Percentiles rank a stretch among this genome's conserved stretches.
phyloP scores from a whole-genome alignment of 805 yeast species.

The Danielozyma ontarioensis region DNA sequence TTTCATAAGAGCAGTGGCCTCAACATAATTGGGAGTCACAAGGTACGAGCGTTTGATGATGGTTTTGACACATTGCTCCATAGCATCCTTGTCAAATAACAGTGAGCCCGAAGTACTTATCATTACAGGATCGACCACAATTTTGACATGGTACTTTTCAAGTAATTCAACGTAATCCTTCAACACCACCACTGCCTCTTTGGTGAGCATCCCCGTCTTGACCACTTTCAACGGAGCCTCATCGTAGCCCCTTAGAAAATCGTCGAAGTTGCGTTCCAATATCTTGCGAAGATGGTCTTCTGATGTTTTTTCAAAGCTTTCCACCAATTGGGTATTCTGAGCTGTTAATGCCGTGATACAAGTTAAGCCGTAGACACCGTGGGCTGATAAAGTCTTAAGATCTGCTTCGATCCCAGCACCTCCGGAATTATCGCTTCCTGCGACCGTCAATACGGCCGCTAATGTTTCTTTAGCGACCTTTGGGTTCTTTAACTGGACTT shows the following conservation, averaged over 20 bases:
- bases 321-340: conserved; percentile 57
- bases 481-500: background rate
- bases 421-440: conserved; percentile 83
- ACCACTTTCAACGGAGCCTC: conserved; percentile 48
- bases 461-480: background rate
- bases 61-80: conserved; percentile 36
- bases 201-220: conserved; percentile 75
- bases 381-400: conserved; percentile 70
- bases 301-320: conserved; percentile 40
- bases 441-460: conserved; percentile 33
- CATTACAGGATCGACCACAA: conserved; percentile 82
- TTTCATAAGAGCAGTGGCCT: conserved; percentile 45
- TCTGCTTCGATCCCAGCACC: conserved; percentile 95
- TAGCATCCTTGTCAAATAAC: conserved; percentile 45
- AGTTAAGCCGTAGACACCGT: conserved; percentile 70
- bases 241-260: conserved; percentile 38
- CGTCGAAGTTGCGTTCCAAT: conserved; percentile 52
- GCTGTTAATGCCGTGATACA: conserved; percentile 78
- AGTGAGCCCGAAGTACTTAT: conserved; percentile 72
- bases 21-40: conserved; percentile 72
- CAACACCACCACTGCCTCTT: conserved; percentile 48
- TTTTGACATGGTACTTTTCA: conserved; percentile 16
- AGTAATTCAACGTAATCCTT: conserved; percentile 27
- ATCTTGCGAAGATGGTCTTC: conserved; percentile 41
- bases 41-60: conserved; percentile 52